Conservation (phyloP, 164 flowering plant species). For the Piper betle region DNA sequence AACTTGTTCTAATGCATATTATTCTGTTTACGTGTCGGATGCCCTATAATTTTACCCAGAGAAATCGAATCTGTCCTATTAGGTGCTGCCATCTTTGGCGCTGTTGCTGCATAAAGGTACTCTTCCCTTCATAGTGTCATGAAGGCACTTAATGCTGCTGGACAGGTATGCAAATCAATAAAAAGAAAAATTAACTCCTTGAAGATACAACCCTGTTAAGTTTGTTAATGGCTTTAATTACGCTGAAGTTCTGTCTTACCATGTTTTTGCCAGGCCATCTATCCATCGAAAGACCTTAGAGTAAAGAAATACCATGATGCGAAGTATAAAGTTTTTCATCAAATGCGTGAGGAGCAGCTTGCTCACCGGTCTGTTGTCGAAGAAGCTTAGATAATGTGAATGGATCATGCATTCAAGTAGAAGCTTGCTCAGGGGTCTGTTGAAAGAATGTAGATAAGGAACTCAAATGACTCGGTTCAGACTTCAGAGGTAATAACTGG, state of each 20-base stretch:
- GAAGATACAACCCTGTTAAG: no score
- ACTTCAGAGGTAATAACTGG: no score
- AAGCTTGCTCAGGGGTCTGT: no score
- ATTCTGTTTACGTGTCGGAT: conserved; percentile 55
- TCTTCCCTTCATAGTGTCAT: conserved; percentile 61
- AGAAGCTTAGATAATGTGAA: conserved; percentile 38
- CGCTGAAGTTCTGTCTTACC: no score
- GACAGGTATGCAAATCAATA: conserved; percentile 43
- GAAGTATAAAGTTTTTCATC: conserved; percentile 61
- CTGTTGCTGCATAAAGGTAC: conserved; percentile 81
- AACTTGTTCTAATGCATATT: background rate
- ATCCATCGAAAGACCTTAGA: conserved; percentile 61
- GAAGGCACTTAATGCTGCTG: conserved; percentile 85
- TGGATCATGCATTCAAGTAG: no score
- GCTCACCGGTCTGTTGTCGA: conserved; percentile 61
- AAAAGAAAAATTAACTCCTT: background rate
- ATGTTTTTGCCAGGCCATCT: conserved; percentile 38
- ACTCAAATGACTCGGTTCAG: no score
- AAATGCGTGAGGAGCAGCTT: conserved; percentile 74
- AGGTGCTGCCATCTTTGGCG: conserved; percentile 95
- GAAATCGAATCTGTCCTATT: conserved; percentile 81
- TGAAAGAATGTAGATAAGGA: no score
- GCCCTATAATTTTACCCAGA: conserved; percentile 72
- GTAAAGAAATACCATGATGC: conserved; percentile 90
- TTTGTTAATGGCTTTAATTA: no score